Conservation (phyloP, 306 rosid species). For the Carpinus viminea region DNA sequence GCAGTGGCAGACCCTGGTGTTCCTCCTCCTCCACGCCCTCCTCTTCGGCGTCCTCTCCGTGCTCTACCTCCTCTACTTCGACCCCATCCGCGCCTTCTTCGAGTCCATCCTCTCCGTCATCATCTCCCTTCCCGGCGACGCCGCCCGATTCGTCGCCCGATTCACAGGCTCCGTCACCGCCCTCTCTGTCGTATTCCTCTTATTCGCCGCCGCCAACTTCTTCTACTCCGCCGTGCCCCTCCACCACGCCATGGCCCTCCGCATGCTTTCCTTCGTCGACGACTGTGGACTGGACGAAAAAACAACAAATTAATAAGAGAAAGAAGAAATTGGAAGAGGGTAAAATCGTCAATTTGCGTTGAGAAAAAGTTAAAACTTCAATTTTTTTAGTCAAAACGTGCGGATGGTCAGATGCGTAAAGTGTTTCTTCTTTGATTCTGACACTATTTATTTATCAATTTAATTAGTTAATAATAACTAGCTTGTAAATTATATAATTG, state of each 20-base stretch:
- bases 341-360: too few species aligned
- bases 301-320: too few species aligned
- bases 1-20: slow-evolving; percentile 84
- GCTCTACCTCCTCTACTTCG: slow-evolving; percentile 63
- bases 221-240: slow-evolving; percentile 91
- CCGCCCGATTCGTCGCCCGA: slow-evolving; percentile 85
- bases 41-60: slow-evolving; percentile 65
- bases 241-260: slow-evolving; percentile 85
- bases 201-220: slow-evolving; percentile 86
- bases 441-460: too few species aligned
- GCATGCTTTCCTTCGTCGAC: slow-evolving; percentile 72
- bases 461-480: too few species aligned
- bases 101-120: slow-evolving; percentile 51
- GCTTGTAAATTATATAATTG: too few species aligned
- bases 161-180: slow-evolving; percentile 82
- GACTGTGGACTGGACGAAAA: slow-evolving; percentile 40
- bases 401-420: too few species aligned
- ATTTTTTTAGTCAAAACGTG: too few species aligned
- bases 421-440: too few species aligned
- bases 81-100: slow-evolving; percentile 53
- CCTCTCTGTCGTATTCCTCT: slow-evolving; percentile 77
- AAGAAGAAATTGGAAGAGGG: too few species aligned
- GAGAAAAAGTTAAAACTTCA: too few species aligned
- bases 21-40: slow-evolving; percentile 74
- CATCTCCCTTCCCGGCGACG: slow-evolving; percentile 34